Evolutionary conservation across 2,329 filamentous ascomycete genomes (phyloP).

Genomic region (Colletotrichum tropicale): DNA sequence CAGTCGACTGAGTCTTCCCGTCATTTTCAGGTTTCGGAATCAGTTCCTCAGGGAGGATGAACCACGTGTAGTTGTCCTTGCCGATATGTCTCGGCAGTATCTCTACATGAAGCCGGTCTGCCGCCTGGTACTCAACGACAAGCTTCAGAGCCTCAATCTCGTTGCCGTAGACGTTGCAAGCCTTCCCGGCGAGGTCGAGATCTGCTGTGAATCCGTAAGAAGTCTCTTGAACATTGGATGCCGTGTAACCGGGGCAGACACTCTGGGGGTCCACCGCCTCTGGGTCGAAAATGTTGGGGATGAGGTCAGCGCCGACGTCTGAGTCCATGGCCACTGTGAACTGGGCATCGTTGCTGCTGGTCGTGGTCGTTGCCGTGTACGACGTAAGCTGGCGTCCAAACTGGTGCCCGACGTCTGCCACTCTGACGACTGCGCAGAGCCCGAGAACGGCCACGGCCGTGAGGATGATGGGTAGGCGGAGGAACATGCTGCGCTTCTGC

Average conservation of each 20-base stretch:
- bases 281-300: conserved; percentile 12
- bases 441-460: not conserved
- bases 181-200: conserved; percentile 69
- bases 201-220: conserved; percentile 68
- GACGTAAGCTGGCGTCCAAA: not conserved
- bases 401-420: not conserved
- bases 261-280: conserved; percentile 7
- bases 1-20: conserved; percentile 22
- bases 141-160: conserved; percentile 73
- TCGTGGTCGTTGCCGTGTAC: not conserved
- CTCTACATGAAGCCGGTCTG: conserved; percentile 70
- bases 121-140: conserved; percentile 70
- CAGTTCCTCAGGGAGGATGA: conserved; percentile 66
- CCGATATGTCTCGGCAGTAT: conserved; percentile 71
- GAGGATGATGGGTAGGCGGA: not conserved
- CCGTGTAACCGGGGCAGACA: conserved; percentile 72
- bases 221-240: conserved; percentile 61
- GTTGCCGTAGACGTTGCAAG: conserved; percentile 80
- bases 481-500: not conserved
- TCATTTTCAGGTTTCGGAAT: conserved; percentile 56
- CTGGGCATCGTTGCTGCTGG: not conserved
- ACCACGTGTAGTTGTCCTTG: conserved; percentile 68
- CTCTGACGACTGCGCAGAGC: not conserved
- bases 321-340: conserved; percentile 4
- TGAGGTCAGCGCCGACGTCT: conserved; percentile 1